These are phyloP conservation scores for Paramecium biaurelia DNA, from an alignment of 73 alveolate species.

Conservation along the genomic window DNA sequence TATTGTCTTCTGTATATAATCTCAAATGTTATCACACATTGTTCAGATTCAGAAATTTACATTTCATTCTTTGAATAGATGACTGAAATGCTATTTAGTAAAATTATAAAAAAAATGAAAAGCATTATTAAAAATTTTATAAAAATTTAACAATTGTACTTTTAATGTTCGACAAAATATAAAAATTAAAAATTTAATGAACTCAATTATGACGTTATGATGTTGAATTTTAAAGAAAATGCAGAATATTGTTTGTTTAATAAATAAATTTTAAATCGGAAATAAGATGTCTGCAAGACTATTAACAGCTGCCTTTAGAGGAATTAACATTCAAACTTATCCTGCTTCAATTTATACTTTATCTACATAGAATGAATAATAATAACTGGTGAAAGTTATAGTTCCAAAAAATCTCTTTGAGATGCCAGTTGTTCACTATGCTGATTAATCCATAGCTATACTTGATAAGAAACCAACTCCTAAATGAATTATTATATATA, in stretches of 20 bases:
- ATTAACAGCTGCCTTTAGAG: neutral
- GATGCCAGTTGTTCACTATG: constrained; percentile 3
- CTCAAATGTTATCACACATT: neutral
- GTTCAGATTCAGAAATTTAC: too few relatives aligned
- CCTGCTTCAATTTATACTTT: constrained; percentile 25
- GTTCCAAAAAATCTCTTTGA: neutral
- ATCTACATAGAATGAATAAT: neutral
- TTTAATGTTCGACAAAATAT: neutral
- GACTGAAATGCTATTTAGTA: neutral
- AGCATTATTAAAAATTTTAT: neutral
- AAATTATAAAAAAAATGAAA: neutral
- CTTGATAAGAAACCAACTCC: constrained; percentile 28
- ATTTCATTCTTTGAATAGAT: neutral
- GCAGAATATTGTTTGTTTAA: neutral
- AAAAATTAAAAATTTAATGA: neutral
- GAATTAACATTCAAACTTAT: neutral
- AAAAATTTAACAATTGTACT: neutral
- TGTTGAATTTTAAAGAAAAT: neutral
- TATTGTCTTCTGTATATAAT: neutral
- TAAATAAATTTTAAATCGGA: neutral
- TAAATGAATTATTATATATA: neutral
- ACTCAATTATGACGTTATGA: constrained; percentile 11
- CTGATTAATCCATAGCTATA: constrained; percentile 17
- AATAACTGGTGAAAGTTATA: neutral
- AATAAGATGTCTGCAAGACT: constrained; percentile 15